phyloP scores from a whole-genome alignment of 345 rosid genomes.

The Euphorbia pulcherrima region DNA sequence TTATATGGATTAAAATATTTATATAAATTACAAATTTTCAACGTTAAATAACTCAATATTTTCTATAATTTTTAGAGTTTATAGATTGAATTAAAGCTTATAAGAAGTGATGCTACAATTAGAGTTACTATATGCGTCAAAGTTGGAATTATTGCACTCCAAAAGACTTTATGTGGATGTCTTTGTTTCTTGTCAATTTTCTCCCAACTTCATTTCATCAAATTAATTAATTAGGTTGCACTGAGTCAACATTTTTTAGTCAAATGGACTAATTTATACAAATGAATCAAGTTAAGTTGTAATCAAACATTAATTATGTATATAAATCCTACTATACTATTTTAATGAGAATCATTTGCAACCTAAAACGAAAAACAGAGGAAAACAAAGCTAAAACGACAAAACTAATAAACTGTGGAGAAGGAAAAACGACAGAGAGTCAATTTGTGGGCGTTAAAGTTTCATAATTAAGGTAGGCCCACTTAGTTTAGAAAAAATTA shows the following conservation, averaged over 20 bases:
- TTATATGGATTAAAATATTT: too few relatives aligned
- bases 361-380: not conserved
- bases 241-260: not conserved
- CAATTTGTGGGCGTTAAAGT: slow-evolving; percentile 35
- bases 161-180: slow-evolving; percentile 2
- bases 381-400: slow-evolving; percentile 2
- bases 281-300: not conserved
- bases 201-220: too few relatives aligned
- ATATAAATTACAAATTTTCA: too few relatives aligned
- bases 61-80: too few relatives aligned
- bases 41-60: too few relatives aligned
- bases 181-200: not conserved
- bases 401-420: too few relatives aligned
- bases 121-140: too few relatives aligned
- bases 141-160: not conserved
- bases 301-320: not conserved
- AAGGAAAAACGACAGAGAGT: slow-evolving; percentile 21
- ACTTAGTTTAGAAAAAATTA: too few relatives aligned
- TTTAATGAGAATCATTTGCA: not conserved
- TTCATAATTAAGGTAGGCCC: not conserved
- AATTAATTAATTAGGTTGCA: not conserved
- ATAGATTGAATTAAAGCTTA: too few relatives aligned
- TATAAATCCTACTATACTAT: too few relatives aligned
- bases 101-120: too few relatives aligned
- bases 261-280: not conserved